Evolutionary conservation across 1,139 yeast species (phyloP), one percentile per base, ranked within the genome.

Genomic region (Kurtzmaniella quercitrusa): DNA sequence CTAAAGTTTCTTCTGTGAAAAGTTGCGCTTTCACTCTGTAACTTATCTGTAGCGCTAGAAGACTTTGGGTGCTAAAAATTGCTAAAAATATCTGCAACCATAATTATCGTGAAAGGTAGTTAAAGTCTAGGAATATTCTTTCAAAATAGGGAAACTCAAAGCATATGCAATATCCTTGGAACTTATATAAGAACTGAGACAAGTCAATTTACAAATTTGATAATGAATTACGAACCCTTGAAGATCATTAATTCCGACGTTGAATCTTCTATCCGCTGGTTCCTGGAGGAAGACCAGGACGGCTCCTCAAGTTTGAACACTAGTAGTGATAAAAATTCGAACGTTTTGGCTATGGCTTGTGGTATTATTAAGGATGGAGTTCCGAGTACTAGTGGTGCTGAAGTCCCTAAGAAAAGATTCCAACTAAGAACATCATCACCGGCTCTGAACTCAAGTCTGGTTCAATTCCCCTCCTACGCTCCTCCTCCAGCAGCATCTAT

Each of bases 401-500:
- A 30, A 30, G 18, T 9, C 16, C 37, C 37, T 7, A 20, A 19
- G 22, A 34, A 9, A 19, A 22, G 21, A 15, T 20, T 9, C 14
- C 23, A 4, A 18, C 11, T 34, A 12, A 18, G 16, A n/a, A n/a
- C 26, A 32, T 36, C 30, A 20, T 32, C 20, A 2, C 18, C 32
- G 16, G 16, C 8, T 16, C 20, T 17, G 21, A 23, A 33, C 35
- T 5, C 39, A 35, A 17, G 36, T 16, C 34, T 38, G 15, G 14
- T 34, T 11, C 12, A 5, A 16, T 18, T 12, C 8, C 59, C 60
- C 2, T 37, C 35, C 19, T 56, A 55, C 37, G 33, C 41, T 5
- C 58, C 59, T n/a, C 59, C 59, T 2, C 30, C 48, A 12, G 40
- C 38, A 16, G 45, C 42, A 43, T 32, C 23, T 47, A 2, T 41